These are phyloP conservation scores for Monosporascus sp. DNA, from an alignment of 2,329 filamentous ascomycete species.

Conservation along the genomic window DNA sequence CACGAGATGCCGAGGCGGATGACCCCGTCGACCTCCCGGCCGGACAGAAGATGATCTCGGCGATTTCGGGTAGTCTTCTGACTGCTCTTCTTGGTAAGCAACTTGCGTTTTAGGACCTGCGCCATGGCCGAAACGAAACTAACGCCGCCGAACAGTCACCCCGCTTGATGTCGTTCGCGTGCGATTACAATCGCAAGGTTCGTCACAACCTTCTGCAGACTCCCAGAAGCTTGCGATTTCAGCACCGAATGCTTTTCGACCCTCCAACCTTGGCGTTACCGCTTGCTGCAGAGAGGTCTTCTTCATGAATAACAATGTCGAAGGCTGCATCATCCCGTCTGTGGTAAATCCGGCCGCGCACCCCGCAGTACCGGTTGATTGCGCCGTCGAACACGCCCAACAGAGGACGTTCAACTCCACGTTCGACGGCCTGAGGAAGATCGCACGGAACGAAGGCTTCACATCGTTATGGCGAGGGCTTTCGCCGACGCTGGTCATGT, in stretches of 20 bases:
- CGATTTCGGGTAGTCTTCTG: conserved; percentile 81
- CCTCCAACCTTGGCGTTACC: conserved; percentile 79
- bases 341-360: conserved; percentile 39
- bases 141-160: conserved; percentile 57
- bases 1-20: conserved; percentile 31
- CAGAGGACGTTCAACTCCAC: conserved; percentile 83
- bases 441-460: conserved; percentile 85
- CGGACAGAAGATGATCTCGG: conserved; percentile 89
- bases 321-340: conserved; percentile 75
- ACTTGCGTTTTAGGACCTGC: not conserved
- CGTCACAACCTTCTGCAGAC: conserved; percentile 43
- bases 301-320: conserved; percentile 81
- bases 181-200: conserved; percentile 77
- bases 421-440: conserved; percentile 86
- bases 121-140: not conserved
- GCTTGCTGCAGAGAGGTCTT: conserved; percentile 96
- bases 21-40: conserved; percentile 66
- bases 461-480: conserved; percentile 86
- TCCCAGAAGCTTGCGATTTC: conserved; percentile 52
- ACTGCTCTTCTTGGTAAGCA: conserved; percentile 79
- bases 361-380: conserved; percentile 52
- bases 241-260: conserved; percentile 63
- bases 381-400: conserved; percentile 82
- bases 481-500: conserved; percentile 91
- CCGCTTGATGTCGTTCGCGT: conserved; percentile 96